Base-by-base conservation (phyloP, 495 filamentous ascomycete species). In the Lineolata rhizophorae region DNA sequence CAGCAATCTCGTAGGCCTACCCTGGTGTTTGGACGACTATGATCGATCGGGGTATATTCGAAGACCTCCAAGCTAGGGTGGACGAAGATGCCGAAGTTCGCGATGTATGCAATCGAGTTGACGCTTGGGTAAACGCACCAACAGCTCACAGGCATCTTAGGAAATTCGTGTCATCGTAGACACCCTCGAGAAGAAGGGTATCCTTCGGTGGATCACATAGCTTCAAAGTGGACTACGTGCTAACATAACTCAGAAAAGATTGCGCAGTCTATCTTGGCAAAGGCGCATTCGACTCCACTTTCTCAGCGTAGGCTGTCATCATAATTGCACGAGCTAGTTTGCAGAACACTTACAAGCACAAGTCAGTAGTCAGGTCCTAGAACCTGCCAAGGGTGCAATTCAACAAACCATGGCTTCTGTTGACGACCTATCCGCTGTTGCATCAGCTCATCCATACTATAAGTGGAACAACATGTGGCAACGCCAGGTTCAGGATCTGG, bases 381-480 rank as follows among this genome's bases (percentile, higher is more conserved):
- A 56, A 20, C 56, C 66, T 32, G 59, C 69, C 4, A 56, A 69
- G 37, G 47, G 53, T 19, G 56, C 58, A 13, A 69, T 83, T 52
- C 47, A 54, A 34, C 51, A 66, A 16, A 61, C 74, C 43, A 50
- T 67, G 20, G 50, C 59, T 11, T 61, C 55, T 17, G 55, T 83
- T 16, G 37, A 45, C 14, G 63, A 66, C 33, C 66, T 97, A 29
- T 63, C 70, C 28, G 50, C 55, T 27, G 65, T 79, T 30, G 76
- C 82, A 4, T 80, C 82, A 24, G 57, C 74, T 42, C 71, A 84
- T 44, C 84, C 87, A 0, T 97, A 93, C 56, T 95, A 93, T 70
- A 93, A 91, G 58, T 74, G 84, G 53, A 95, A 94, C 47, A 55
- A 58, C 13, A 56, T 78, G 48, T 97, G 90, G 90, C 62, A 66